Evolutionary conservation across 208 protist species (phyloP), one percentile per base, ranked within the genome.

Genomic region (Novymonas esmeraldas): DNA sequence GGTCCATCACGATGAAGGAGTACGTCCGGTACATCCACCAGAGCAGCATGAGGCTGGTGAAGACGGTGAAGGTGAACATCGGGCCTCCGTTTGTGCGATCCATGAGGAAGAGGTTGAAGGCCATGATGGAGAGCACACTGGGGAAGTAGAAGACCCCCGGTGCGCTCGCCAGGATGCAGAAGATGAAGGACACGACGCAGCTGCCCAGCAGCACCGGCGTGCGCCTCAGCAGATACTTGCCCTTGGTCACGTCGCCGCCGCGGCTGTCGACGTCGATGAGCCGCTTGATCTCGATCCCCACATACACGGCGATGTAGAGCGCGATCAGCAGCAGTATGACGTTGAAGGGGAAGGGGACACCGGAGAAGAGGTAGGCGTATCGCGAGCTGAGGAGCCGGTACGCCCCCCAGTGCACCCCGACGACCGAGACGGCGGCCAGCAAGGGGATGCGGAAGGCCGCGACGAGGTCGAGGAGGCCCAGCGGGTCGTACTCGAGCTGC

Each of bases 1-100:
- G 70, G 46, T 93, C 85, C 48, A 91, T 68, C 22, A 93, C 80
- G 61, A 96, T 85, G 63, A 94, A 96, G 24, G 88, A 93, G 73
- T 88, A 96, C 63, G 82, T 93, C 46, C 84, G 83, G 66, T 82
- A 90, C 84, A 96, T 94, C 86, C 87, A 96, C 88, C 88, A 96
- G 72, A 93, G 54, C 56, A 96, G 79, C 57, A 94, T 63, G 26
- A 93, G 62, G 20, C 78, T 87, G 6, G 91, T 90, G 63, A 90
- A 90, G 31, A 93, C 59, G 45, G 79, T 89, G 57, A 94, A 96
- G 64, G 71, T 79, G 29, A 93, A 64, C 80, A 96, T 87, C 16
- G 79, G 86, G 11, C 78, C 76, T 2, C 60, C 59, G 57, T 87
- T 89, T 22, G 61, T 65, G 60, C 87, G 86, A 70, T 94, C 84